phyloP scores from a whole-genome alignment of 371 early-diverging fungal species.

The Mucor sp. region DNA sequence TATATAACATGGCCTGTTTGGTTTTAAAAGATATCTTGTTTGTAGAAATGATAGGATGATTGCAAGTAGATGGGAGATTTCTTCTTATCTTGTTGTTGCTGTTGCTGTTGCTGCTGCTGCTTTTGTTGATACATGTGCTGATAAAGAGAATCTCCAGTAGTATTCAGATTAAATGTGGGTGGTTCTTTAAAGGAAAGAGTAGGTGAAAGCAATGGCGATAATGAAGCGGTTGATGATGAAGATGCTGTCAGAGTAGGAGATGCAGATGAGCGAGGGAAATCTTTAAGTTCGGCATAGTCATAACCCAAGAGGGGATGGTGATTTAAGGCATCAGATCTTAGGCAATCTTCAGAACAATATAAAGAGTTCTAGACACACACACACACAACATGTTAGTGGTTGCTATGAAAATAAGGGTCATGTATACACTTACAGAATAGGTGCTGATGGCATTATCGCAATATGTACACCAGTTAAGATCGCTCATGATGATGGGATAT shows the following conservation, averaged over 20 bases:
- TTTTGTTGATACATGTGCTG: constrained; percentile 21
- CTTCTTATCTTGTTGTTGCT: not conserved
- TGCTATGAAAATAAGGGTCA: not conserved
- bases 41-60: not conserved
- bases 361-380: constrained; percentile 24
- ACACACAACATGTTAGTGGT: not conserved
- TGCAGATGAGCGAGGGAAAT: constrained; percentile 33
- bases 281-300: constrained; percentile 32
- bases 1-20: not conserved
- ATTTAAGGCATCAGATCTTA: constrained; percentile 27
- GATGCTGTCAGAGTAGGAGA: constrained; percentile 9
- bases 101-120: not conserved
- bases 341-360: constrained; percentile 37
- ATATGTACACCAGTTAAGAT: constrained; percentile 36
- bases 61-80: constrained; percentile 4
- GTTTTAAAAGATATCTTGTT: not conserved
- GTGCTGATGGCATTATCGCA: constrained; percentile 29
- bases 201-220: constrained; percentile 25
- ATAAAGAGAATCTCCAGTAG: constrained; percentile 6
- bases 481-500: constrained; percentile 11
- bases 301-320: constrained; percentile 39
- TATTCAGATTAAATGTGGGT: constrained; percentile 27
- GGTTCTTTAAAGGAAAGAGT: constrained; percentile 20
- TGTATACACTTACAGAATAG: constrained; percentile 18
- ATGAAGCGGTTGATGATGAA: constrained; percentile 11